Conservation (phyloP, 2,329 filamentous ascomycete species). For the Cladosporium sp. region DNA sequence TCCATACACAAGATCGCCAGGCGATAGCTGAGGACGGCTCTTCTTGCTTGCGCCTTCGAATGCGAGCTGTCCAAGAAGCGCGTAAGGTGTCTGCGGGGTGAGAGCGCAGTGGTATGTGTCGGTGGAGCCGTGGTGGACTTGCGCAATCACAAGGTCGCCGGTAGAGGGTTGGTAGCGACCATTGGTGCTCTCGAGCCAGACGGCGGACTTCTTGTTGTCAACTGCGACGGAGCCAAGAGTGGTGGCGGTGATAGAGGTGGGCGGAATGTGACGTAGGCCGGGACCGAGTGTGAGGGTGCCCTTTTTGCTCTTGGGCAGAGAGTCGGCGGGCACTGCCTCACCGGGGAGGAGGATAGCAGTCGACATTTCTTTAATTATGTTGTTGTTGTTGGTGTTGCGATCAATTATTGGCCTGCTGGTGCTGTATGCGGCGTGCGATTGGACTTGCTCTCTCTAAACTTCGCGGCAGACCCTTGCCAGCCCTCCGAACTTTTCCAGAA, state of each 20-base stretch:
- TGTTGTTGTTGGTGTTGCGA: neutral
- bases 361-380: neutral
- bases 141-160: constrained; percentile 88
- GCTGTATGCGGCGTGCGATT: neutral
- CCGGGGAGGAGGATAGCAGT: constrained; percentile 74
- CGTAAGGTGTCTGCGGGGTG: constrained; percentile 62
- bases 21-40: constrained; percentile 74
- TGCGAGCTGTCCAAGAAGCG: constrained; percentile 79
- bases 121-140: constrained; percentile 70
- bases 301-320: constrained; percentile 67
- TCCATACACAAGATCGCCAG: constrained; percentile 84
- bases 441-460: neutral
- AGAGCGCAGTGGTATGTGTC: constrained; percentile 82
- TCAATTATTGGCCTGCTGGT: neutral
- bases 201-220: constrained; percentile 71
- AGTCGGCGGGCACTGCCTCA: constrained; percentile 66
- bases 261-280: constrained; percentile 78
- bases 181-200: constrained; percentile 70
- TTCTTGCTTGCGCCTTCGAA: constrained; percentile 94
- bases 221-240: constrained; percentile 67
- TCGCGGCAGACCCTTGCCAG: constrained; percentile 1
- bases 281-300: constrained; percentile 75
- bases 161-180: constrained; percentile 76
- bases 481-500: constrained; percentile 8
- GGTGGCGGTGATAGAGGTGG: constrained; percentile 69